Evolutionary conservation across 2,329 filamentous ascomycete species (phyloP).

Genomic region (Xylaria sp.): DNA sequence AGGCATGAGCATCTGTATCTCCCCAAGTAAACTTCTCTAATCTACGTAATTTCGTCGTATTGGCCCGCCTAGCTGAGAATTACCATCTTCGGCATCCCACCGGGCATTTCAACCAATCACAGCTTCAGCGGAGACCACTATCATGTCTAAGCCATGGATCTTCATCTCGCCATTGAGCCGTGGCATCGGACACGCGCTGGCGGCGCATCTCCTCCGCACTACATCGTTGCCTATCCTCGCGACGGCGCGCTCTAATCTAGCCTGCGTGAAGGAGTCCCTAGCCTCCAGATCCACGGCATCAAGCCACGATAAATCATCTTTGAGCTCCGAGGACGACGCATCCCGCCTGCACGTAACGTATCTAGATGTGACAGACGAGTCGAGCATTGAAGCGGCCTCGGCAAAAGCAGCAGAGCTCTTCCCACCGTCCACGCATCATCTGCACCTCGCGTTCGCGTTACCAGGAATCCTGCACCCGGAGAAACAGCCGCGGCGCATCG

Average conservation of each 20-base stretch:
- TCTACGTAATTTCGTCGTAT: background rate
- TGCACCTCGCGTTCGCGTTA: conserved; percentile 72
- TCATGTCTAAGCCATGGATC: conserved; percentile 56
- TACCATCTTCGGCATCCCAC: conserved; percentile 18
- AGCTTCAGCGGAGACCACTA: background rate
- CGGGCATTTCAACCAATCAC: conserved; percentile 15
- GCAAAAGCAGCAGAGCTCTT: conserved; percentile 57
- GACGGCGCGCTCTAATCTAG: conserved; percentile 48
- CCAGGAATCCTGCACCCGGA: conserved; percentile 77
- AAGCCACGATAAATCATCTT: conserved; percentile 34
- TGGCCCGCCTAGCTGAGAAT: conserved; percentile 17
- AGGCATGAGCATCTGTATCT: background rate
- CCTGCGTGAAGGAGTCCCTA: conserved; percentile 43
- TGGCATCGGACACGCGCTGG: conserved; percentile 56
- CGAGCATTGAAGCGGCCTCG: conserved; percentile 63
- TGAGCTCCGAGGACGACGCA: conserved; percentile 30
- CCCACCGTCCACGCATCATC: conserved; percentile 56
- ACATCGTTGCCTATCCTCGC: conserved; percentile 56
- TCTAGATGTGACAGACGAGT: conserved; percentile 63
- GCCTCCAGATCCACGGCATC: conserved; percentile 40
- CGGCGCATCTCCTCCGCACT: conserved; percentile 53
- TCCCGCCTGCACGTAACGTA: conserved; percentile 48
- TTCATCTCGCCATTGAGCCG: conserved; percentile 54
- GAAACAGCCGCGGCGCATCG: conserved; percentile 70
- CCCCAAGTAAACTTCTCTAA: background rate